Conservation (phyloP, 495 filamentous ascomycete species). For the Friedmanniomyces simplex region DNA sequence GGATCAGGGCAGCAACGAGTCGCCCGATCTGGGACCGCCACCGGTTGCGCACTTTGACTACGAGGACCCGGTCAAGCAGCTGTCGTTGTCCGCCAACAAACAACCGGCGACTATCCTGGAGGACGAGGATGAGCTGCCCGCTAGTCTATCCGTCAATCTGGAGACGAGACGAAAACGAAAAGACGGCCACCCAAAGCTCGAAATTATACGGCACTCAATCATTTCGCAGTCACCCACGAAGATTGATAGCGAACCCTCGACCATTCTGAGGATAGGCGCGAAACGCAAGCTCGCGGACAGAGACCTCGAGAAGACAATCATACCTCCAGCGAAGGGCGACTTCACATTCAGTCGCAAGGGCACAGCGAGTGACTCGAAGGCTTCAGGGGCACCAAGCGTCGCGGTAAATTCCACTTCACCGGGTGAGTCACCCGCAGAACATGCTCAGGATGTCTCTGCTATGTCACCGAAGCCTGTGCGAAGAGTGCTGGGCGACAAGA, state of each 20-base stretch:
- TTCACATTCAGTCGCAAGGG: conserved; percentile 41
- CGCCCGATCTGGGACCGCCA: conserved; percentile 57
- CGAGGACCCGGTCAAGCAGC: conserved; percentile 51
- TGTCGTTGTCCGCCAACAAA: conserved; percentile 23
- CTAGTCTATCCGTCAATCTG: conserved; percentile 35
- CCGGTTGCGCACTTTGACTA: conserved; percentile 53
- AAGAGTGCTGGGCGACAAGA: conserved; percentile 28
- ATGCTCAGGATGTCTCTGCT: neutral
- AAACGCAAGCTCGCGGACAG: conserved; percentile 53
- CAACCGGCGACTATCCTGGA: conserved; percentile 14
- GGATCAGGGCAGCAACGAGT: conserved; percentile 36
- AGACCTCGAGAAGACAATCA: conserved; percentile 33
- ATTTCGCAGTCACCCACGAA: conserved; percentile 19
- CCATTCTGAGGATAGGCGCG: conserved; percentile 39
- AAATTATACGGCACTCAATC: conserved; percentile 17
- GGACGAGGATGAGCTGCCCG: conserved; percentile 18
- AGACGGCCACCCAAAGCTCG: conserved; percentile 34
- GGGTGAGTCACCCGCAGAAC: neutral
- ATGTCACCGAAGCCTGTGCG: conserved; percentile 17
- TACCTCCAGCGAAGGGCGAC: conserved; percentile 29
- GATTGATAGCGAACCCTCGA: conserved; percentile 8
- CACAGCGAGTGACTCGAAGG: neutral
- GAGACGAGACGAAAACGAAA: conserved; percentile 43
- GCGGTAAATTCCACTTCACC: neutral
- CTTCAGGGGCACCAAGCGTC: neutral